phyloP scores from a whole-genome alignment of 2,329 filamentous ascomycete genomes.

The Colletotrichum sp. region DNA sequence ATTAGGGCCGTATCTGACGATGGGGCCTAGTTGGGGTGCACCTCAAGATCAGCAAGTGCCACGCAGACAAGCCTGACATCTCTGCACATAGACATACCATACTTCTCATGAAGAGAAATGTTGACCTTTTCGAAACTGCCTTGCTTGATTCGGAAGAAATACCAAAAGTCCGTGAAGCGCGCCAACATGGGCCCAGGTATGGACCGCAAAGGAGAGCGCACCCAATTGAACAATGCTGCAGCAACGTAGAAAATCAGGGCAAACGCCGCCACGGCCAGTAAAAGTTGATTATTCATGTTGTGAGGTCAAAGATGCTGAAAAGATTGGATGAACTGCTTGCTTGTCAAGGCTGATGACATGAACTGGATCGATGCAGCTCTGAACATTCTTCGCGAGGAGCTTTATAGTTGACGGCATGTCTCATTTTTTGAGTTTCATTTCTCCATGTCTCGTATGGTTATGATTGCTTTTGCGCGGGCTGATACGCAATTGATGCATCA shows the following conservation, averaged over 20 bases:
- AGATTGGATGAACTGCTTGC: background rate
- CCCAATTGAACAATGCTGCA: background rate
- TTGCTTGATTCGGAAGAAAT: constrained; percentile 24
- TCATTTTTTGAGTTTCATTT: background rate
- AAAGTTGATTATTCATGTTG: background rate
- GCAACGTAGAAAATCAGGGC: background rate
- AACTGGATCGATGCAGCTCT: background rate
- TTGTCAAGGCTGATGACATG: background rate
- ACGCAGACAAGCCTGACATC: background rate
- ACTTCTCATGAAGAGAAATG: constrained; percentile 29
- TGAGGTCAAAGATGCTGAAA: too few relatives aligned
- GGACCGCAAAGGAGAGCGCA: constrained; percentile 25
- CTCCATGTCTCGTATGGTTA: background rate
- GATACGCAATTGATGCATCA: background rate
- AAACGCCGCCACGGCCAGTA: background rate
- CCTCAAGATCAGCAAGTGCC: background rate
- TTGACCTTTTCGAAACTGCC: constrained; percentile 32
- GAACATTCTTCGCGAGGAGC: background rate
- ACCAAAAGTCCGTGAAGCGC: constrained; percentile 32
- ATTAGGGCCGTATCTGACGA: constrained; percentile 52
- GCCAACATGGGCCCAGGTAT: constrained; percentile 30
- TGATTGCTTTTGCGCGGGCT: background rate
- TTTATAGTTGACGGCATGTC: background rate
- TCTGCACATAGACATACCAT: constrained; percentile 22
- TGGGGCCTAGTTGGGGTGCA: constrained; percentile 25